Base-by-base conservation (phyloP, 23 red algal species). In the Gracilaria caudata region DNA sequence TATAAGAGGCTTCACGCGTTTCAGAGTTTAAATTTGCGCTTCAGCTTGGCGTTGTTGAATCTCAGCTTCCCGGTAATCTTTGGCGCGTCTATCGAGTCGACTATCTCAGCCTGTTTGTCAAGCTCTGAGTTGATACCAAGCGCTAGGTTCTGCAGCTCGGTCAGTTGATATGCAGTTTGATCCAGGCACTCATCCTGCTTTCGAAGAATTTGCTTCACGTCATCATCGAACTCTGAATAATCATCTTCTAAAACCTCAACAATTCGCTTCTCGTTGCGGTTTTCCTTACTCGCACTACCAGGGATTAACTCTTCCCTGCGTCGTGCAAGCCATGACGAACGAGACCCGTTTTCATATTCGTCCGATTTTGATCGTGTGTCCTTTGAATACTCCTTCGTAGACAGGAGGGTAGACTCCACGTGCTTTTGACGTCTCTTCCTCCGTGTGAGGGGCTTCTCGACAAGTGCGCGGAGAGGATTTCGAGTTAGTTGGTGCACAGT, bases 71-170 rank as follows among this genome's bases (percentile, higher is more conserved):
- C 41, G 16, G 74, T 78, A 78, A 78, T 58, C 51, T 53, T 54
- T 33, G 74, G 74, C 34, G 74, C 74, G 38, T 78, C 74, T 44
- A 78, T 78, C 11, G 46, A 53, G 7, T 78, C 74, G 19, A 78
- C 51, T 23, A 78, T 56, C 74, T 78, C 74, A 45, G 74, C 74
- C 21, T 78, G 46, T n/a, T 53, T 78, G 35, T 36, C 46, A 78
- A 78, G 34, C 51, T 78, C 74, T 36, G 34, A 6, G 30, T 78
- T 58, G 30, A 78, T 78, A 4, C 74, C 74, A 6, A 78, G 24
- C 12, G 74, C 74, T 13, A 78, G 19, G n/a, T 45, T 46, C 45
- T 55, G 44, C 38, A 78, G 51, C 37, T 78, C 74, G 4, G 28
- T 53, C 10, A 78, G 45, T 36, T 78, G 74, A 7, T 56, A 17